Conservation (phyloP, 768 basidiomycete genomes). For the Pluteus cervinus region DNA sequence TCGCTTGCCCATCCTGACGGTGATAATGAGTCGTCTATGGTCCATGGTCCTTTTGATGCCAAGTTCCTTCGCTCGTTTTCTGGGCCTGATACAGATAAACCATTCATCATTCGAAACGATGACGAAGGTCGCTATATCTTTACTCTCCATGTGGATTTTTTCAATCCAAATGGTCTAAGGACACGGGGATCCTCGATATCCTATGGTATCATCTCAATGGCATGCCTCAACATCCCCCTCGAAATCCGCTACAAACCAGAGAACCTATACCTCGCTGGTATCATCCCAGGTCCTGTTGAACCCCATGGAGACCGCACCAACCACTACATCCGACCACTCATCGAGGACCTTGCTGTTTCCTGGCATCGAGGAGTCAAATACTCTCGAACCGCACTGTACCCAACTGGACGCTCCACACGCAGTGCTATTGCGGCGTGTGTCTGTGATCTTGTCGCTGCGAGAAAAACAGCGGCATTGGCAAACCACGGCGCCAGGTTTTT, state of each 20-base stretch:
- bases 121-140: conserved; percentile 13
- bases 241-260: conserved; percentile 24
- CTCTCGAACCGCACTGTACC: conserved; percentile 11
- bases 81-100: conserved; percentile 1
- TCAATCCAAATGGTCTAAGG: conserved; percentile 23
- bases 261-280: conserved; percentile 23
- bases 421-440: conserved; percentile 12
- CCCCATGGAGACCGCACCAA: conserved; percentile 21
- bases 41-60: too few relatives aligned
- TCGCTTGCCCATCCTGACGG: background rate
- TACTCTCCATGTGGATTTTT: conserved; percentile 24
- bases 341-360: conserved; percentile 17
- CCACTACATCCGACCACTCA: conserved; percentile 19
- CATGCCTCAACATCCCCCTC: conserved; percentile 26
- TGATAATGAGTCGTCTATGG: background rate
- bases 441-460: conserved; percentile 24
- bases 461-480: conserved; percentile 21
- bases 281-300: conserved; percentile 24
- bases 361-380: conserved; percentile 15
- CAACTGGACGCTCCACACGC: conserved; percentile 1
- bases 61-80: background rate
- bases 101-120: too few relatives aligned
- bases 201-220: conserved; percentile 23
- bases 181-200: conserved; percentile 19
- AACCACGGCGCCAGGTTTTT: conserved; percentile 15